phyloP scores from a whole-genome alignment of 2,329 filamentous ascomycete genomes.

The Penicillium sp. region DNA sequence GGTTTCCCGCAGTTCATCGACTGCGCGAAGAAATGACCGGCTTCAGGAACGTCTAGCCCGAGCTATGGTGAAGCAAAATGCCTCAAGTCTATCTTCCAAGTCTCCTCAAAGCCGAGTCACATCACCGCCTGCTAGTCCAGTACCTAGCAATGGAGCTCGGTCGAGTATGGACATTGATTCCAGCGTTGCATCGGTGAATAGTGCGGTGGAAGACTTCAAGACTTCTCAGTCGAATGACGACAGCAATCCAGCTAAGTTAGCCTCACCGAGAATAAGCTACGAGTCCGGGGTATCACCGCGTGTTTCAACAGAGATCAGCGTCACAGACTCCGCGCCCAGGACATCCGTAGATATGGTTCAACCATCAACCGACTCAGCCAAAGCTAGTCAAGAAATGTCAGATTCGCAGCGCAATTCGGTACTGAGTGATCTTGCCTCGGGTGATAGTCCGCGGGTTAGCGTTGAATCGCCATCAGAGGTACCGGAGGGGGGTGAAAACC shows the following conservation, averaged over 20 bases:
- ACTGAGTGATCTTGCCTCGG: constrained; percentile 7
- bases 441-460: constrained; percentile 17
- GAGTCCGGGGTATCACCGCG: constrained; percentile 27
- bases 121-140: constrained; percentile 52
- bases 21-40: constrained; percentile 69
- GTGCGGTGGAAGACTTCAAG: constrained; percentile 23
- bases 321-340: constrained; percentile 14
- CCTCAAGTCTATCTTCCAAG: constrained; percentile 48
- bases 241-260: constrained; percentile 6
- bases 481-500: constrained; percentile 37
- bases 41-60: constrained; percentile 86
- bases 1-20: constrained; percentile 63
- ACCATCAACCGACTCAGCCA: constrained; percentile 2
- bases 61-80: constrained; percentile 72
- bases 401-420: constrained; percentile 1
- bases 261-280: constrained; percentile 26
- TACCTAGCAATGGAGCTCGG: constrained; percentile 45
- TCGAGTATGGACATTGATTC: constrained; percentile 38
- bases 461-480: constrained; percentile 16
- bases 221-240: constrained; percentile 13
- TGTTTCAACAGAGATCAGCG: constrained; percentile 27
- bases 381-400: constrained; percentile 6
- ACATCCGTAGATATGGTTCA: constrained; percentile 11
- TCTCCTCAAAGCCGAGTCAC: constrained; percentile 50
- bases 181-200: constrained; percentile 20